These are phyloP conservation scores for Parafenestella ontariensis DNA, from an alignment of 2,329 filamentous ascomycete species.

Conservation along the genomic window DNA sequence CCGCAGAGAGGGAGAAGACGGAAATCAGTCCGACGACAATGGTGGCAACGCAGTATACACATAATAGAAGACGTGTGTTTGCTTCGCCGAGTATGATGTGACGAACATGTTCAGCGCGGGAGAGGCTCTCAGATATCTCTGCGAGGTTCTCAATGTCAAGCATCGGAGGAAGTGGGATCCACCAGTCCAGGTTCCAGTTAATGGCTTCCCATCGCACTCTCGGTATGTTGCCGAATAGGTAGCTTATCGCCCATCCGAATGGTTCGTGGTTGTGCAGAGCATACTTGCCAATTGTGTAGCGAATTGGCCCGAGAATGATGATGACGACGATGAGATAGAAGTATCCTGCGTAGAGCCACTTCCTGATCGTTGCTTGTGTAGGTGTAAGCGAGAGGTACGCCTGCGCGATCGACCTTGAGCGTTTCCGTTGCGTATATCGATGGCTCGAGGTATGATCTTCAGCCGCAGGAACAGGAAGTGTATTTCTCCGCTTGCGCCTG, in stretches of 20 bases:
- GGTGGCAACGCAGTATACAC: conserved; percentile 74
- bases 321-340: conserved; percentile 72
- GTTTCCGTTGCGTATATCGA: conserved; percentile 31
- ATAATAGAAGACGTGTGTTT: conserved; percentile 80
- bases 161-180: conserved; percentile 73
- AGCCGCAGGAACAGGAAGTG: conserved; percentile 37
- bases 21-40: conserved; percentile 74
- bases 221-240: conserved; percentile 81
- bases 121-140: conserved; percentile 11
- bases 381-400: conserved; percentile 83
- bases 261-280: conserved; percentile 79
- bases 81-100: conserved; percentile 72
- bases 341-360: conserved; percentile 83
- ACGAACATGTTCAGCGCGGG: conserved; percentile 68
- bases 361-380: conserved; percentile 75
- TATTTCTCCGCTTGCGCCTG: conserved; percentile 42
- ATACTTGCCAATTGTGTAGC: conserved; percentile 69
- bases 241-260: conserved; percentile 90
- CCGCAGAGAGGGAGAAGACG: conserved; percentile 75
- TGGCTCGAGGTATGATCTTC: conserved; percentile 30
- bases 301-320: conserved; percentile 74
- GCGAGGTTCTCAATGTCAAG: conserved; percentile 29
- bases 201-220: conserved; percentile 76
- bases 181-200: conserved; percentile 71
- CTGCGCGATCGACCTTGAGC: conserved; percentile 52